Evolutionary conservation across 495 filamentous ascomycete genomes (phyloP).

Genomic region (Penicillium malachiteum): DNA sequence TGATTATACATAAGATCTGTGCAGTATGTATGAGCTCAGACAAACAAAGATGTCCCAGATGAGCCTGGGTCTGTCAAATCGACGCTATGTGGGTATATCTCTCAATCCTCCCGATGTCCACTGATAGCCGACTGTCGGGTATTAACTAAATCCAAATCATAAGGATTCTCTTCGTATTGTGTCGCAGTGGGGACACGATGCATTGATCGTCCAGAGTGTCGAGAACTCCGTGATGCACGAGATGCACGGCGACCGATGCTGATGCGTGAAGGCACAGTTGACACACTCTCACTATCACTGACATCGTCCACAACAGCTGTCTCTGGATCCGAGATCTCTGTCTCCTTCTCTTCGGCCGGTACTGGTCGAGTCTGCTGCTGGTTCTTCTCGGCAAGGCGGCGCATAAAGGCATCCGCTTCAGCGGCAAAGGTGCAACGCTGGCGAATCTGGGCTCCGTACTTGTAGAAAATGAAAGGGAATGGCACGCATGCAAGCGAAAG

Average conservation of each 20-base stretch:
- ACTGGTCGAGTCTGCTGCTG: slow-evolving; percentile 10
- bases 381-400: slow-evolving; percentile 28
- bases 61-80: no score
- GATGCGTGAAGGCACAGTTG: slow-evolving; percentile 25
- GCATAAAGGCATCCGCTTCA: slow-evolving; percentile 37
- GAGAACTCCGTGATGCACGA: slow-evolving; percentile 27
- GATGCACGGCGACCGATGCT: slow-evolving; percentile 20
- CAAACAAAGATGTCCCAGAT: no score
- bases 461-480: slow-evolving; percentile 71
- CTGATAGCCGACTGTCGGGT: slow-evolving; percentile 34
- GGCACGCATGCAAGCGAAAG: slow-evolving; percentile 67
- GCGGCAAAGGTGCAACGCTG: slow-evolving; percentile 67
- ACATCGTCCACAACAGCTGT: neutral
- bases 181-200: slow-evolving; percentile 25
- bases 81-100: no score
- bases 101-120: slow-evolving; percentile 17
- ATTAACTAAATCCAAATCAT: slow-evolving; percentile 39
- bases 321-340: slow-evolving; percentile 8
- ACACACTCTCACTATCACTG: slow-evolving; percentile 25
- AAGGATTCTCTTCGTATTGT: slow-evolving; percentile 41
- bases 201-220: slow-evolving; percentile 28
- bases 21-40: no score
- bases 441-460: slow-evolving; percentile 63
- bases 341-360: slow-evolving; percentile 13
- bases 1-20: no score